Evolutionary conservation across 2,329 filamentous ascomycete species (phyloP).

Genomic region (Helicocarpus griseus): DNA sequence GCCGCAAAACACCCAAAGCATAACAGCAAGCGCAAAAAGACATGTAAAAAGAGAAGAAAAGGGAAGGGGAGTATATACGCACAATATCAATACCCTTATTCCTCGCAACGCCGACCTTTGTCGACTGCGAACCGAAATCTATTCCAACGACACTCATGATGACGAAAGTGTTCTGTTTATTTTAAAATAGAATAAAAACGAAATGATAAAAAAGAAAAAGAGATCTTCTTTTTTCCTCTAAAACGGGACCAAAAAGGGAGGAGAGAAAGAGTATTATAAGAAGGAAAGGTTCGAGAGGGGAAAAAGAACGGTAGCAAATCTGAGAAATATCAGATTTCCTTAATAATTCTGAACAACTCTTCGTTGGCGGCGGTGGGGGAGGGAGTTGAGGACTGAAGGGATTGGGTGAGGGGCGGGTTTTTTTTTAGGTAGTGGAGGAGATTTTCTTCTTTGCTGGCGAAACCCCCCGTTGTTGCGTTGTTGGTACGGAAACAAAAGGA

Average conservation of each 20-base stretch:
- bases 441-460: not conserved
- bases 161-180: conserved; percentile 14
- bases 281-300: too few species aligned
- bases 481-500: not conserved
- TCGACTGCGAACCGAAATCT: conserved; percentile 94
- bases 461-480: not conserved
- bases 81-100: conserved; percentile 99
- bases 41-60: conserved; percentile 9
- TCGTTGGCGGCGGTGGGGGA: not conserved
- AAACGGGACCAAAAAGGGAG: not conserved
- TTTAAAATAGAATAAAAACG: conserved; percentile 2
- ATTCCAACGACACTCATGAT: conserved; percentile 63
- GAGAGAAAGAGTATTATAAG: not conserved
- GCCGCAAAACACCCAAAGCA: not conserved
- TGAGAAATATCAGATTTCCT: too few species aligned
- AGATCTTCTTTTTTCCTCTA: not conserved
- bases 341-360: too few species aligned
- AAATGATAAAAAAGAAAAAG: not conserved
- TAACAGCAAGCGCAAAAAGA: not conserved
- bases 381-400: not conserved
- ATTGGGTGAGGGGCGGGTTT: not conserved
- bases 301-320: too few species aligned
- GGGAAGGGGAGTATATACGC: conserved; percentile 40
- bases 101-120: conserved; percentile 91
- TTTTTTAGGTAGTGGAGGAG: not conserved